Conservation (phyloP, 257 asterid genomes). For the Ligustrum vulgare region DNA sequence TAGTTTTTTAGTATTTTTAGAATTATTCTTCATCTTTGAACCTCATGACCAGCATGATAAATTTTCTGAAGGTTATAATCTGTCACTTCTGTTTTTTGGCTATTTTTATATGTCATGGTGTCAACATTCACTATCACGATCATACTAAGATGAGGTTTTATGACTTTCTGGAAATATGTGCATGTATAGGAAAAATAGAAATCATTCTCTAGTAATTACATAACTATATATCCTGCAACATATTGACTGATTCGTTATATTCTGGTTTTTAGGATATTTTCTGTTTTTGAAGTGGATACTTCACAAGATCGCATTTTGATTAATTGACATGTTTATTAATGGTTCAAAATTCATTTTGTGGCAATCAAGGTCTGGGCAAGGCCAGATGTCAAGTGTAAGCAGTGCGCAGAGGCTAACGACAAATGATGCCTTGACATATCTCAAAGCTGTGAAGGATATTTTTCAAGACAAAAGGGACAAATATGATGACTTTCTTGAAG, state of each 20-base stretch:
- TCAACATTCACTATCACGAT: constrained; percentile 11
- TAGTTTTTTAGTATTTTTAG: neutral
- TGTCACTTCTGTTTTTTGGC: constrained; percentile 7
- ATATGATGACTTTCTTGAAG: constrained; percentile 83
- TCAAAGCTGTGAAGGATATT: constrained; percentile 67
- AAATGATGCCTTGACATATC: constrained; percentile 77
- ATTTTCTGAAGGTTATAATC: constrained; percentile 13
- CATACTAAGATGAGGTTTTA: constrained; percentile 2
- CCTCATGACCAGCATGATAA: constrained; percentile 22
- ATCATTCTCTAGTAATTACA: neutral
- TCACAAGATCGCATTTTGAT: neutral
- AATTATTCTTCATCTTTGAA: constrained; percentile 6
- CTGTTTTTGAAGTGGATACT: constrained; percentile 10
- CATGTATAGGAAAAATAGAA: neutral
- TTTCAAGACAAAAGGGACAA: constrained; percentile 74
- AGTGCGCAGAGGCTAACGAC: constrained; percentile 64
- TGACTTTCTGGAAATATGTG: constrained; percentile 6
- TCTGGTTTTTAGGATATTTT: constrained; percentile 3
- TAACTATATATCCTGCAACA: constrained; percentile 2
- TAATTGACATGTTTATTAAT: constrained; percentile 4
- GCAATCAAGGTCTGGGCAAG: constrained; percentile 60
- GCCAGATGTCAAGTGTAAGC: constrained; percentile 70
- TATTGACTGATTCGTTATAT: neutral
- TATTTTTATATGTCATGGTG: neutral
- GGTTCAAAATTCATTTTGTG: constrained; percentile 29